These are phyloP conservation scores for Podospora sp. DNA, from an alignment of 495 filamentous ascomycete genomes.

Conservation along the genomic window DNA sequence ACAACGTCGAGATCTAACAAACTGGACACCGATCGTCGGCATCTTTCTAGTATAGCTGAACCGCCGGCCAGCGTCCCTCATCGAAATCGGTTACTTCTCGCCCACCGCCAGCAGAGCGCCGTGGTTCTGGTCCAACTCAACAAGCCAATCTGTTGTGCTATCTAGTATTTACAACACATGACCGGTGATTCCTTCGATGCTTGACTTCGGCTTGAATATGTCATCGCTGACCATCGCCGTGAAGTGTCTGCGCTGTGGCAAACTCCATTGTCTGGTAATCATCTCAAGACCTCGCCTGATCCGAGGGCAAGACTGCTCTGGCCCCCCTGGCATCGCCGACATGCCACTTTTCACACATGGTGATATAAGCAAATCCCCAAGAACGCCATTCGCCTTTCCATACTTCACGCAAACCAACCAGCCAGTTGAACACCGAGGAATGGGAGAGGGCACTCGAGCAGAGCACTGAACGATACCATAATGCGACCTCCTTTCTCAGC, in stretches of 20 bases:
- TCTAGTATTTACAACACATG: neutral
- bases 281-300: neutral
- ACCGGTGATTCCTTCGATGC: neutral
- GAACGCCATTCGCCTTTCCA: slow-evolving; percentile 43
- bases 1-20: no score
- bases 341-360: slow-evolving; percentile 34
- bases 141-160: neutral
- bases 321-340: slow-evolving; percentile 19
- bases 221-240: neutral
- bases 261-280: neutral
- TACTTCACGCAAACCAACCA: slow-evolving; percentile 38
- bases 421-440: slow-evolving; percentile 41
- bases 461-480: slow-evolving; percentile 28
- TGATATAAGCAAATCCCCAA: slow-evolving; percentile 28
- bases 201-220: neutral
- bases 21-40: no score
- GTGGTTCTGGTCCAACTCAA: neutral
- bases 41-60: no score
- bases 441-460: slow-evolving; percentile 34
- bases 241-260: neutral
- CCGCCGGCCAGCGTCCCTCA: neutral
- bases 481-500: slow-evolving; percentile 25
- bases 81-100: neutral
- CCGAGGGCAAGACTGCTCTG: neutral
- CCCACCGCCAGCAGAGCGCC: neutral